A percentile compares a stretch with the other conserved stretches of the same genome.
These are phyloP conservation scores for Neopestalotiopsis rosae DNA, from an alignment of 2,329 filamentous ascomycete genomes.

Conservation along the genomic window DNA sequence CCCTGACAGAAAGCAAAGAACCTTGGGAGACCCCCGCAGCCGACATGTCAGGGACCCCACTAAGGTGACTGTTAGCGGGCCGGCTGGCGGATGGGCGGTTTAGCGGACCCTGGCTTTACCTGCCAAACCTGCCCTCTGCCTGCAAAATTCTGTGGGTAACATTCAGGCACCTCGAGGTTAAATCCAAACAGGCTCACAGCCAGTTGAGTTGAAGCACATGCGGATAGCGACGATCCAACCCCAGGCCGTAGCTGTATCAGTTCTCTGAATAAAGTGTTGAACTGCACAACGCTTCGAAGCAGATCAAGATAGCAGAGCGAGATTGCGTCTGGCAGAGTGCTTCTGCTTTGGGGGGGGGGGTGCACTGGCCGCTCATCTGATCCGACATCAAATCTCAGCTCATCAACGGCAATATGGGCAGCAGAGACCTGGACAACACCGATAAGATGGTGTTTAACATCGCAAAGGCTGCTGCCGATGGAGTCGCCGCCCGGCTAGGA, in stretches of 20 bases:
- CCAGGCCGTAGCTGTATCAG: neutral
- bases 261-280: neutral
- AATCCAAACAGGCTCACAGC: neutral
- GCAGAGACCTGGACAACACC: neutral
- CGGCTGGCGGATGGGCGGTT: neutral
- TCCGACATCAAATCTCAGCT: neutral
- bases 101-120: neutral
- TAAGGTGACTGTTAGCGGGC: neutral
- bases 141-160: constrained; percentile 2
- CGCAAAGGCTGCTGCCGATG: constrained; percentile 47
- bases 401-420: constrained; percentile 12
- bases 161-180: neutral
- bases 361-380: neutral
- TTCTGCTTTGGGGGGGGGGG: neutral
- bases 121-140: neutral
- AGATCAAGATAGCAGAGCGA: neutral
- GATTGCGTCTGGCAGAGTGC: neutral
- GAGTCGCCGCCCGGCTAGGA: constrained; percentile 67
- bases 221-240: neutral
- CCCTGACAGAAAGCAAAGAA: neutral
- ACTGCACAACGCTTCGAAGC: neutral
- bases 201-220: neutral
- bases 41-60: neutral
- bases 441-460: constrained; percentile 45
- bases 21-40: neutral